Conservation (phyloP, 1,284 basidiomycete species). For the Ganoderma multipileum region DNA sequence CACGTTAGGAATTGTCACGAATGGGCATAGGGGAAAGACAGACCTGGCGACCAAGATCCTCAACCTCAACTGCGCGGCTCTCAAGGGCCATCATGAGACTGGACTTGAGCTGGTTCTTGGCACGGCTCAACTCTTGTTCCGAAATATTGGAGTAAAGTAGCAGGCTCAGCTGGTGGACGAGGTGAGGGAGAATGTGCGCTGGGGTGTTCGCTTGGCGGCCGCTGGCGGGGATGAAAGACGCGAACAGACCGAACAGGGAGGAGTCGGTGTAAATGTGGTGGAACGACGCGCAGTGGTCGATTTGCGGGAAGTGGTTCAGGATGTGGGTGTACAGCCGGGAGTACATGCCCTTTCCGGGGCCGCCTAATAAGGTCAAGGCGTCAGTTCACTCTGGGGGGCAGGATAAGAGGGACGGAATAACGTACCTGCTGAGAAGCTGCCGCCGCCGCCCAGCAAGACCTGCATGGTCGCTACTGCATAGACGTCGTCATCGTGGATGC, state of each 20-base stretch:
- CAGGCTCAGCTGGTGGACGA: slow-evolving; percentile 85
- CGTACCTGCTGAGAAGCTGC: slow-evolving; percentile 91
- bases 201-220: slow-evolving; percentile 69
- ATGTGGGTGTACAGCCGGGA: slow-evolving; percentile 97
- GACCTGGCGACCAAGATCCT: slow-evolving; percentile 86
- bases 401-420: slow-evolving; percentile 10
- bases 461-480: slow-evolving; percentile 96
- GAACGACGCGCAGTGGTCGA: slow-evolving; percentile 98
- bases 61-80: slow-evolving; percentile 89
- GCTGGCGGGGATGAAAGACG: slow-evolving; percentile 83
- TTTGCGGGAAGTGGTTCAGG: slow-evolving; percentile 91
- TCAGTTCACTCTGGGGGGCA: slow-evolving; percentile 10
- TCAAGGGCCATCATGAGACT: slow-evolving; percentile 97
- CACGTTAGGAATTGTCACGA: slow-evolving; percentile 4
- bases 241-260: slow-evolving; percentile 93
- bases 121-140: slow-evolving; percentile 77
- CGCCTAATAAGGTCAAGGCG: slow-evolving; percentile 56
- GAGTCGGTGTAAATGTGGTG: slow-evolving; percentile 98
- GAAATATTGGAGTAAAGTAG: slow-evolving; percentile 75
- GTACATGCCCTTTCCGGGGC: slow-evolving; percentile 99
- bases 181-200: slow-evolving; percentile 80
- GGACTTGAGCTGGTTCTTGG: slow-evolving; percentile 96
- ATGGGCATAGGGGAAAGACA: slow-evolving; percentile 22
- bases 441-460: slow-evolving; percentile 94
- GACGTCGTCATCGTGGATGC: slow-evolving; percentile 93